These are phyloP conservation scores for Magnusiomyces suaveolens DNA, from an alignment of 1,139 yeast genomes.

Conservation along the genomic window DNA sequence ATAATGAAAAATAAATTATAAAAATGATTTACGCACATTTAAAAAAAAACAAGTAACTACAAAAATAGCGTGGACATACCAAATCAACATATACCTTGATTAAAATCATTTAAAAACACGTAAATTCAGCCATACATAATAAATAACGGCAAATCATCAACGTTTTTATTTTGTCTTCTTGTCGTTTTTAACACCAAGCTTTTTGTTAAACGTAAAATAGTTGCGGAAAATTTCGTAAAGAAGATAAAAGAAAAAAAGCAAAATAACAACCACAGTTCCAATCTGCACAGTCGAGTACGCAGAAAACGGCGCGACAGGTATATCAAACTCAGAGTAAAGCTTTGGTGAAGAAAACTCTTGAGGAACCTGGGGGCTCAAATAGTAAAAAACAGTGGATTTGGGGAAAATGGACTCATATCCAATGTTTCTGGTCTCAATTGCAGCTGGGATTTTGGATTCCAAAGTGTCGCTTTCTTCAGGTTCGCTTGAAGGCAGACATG, in stretches of 20 bases:
- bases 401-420: constrained; percentile 42
- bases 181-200: neutral
- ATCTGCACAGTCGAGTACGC: constrained; percentile 27
- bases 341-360: constrained; percentile 3
- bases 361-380: constrained; percentile 19
- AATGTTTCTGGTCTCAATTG: constrained; percentile 33
- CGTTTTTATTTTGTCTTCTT: neutral
- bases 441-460: constrained; percentile 20
- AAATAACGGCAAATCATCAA: too few species aligned
- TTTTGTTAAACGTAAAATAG: neutral
- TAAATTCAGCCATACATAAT: too few species aligned
- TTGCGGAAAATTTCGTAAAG: constrained; percentile 25
- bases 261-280: constrained; percentile 28
- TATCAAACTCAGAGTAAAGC: constrained; percentile 21
- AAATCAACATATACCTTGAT: too few species aligned
- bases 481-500: constrained; percentile 34
- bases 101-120: too few species aligned
- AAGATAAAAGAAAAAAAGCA: constrained; percentile 31
- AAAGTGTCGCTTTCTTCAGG: constrained; percentile 12
- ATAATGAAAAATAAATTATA: too few species aligned
- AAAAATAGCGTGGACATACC: too few species aligned
- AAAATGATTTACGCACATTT: too few species aligned
- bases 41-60: too few species aligned
- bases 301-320: constrained; percentile 33
- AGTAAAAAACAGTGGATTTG: constrained; percentile 36